A percentile compares a stretch with the other conserved stretches of the same genome.
Conservation (phyloP, 768 basidiomycete species). For the Pisolithus tinctorius region DNA sequence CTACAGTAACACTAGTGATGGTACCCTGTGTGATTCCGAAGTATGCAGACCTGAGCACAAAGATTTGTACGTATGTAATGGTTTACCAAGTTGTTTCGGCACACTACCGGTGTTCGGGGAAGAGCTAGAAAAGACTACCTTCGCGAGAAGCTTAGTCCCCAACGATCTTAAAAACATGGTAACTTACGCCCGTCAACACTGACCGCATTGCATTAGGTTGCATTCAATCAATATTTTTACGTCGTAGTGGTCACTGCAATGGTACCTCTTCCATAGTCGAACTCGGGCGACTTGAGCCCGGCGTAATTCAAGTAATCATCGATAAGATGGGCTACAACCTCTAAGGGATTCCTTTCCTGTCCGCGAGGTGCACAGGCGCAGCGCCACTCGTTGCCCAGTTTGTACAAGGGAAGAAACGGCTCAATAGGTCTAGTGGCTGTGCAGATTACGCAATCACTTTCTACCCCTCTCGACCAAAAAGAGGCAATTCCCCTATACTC, state of each 20-base stretch:
- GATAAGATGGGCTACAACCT: slow-evolving; percentile 64
- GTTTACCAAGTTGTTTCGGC: too few relatives aligned
- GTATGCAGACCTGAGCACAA: too few relatives aligned
- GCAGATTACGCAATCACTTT: too few relatives aligned
- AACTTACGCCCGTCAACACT: slow-evolving; percentile 9
- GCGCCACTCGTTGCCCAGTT: slow-evolving; percentile 81
- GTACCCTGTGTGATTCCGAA: too few relatives aligned
- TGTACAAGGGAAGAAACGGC: slow-evolving; percentile 43
- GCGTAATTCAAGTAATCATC: slow-evolving; percentile 80
- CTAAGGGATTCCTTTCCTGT: slow-evolving; percentile 81
- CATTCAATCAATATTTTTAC: background rate
- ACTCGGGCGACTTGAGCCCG: slow-evolving; percentile 43
- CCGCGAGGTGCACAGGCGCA: slow-evolving; percentile 31
- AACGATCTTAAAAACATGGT: slow-evolving; percentile 82
- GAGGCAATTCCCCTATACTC: too few relatives aligned
- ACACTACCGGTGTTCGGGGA: too few relatives aligned
- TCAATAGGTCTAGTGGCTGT: too few relatives aligned
- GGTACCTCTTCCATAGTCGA: slow-evolving; percentile 72
- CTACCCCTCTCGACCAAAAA: too few relatives aligned
- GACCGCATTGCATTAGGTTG: background rate
- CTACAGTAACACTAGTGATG: slow-evolving; percentile 59
- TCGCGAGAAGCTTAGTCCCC: slow-evolving; percentile 76
- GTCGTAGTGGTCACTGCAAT: slow-evolving; percentile 55
- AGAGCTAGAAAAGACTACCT: slow-evolving; percentile 27
- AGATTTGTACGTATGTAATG: too few relatives aligned